A percentile compares a stretch with the other conserved stretches of the same genome.
phyloP scores from a whole-genome alignment of 2,329 filamentous ascomycete species.

The Aspergillus sclerotialis region DNA sequence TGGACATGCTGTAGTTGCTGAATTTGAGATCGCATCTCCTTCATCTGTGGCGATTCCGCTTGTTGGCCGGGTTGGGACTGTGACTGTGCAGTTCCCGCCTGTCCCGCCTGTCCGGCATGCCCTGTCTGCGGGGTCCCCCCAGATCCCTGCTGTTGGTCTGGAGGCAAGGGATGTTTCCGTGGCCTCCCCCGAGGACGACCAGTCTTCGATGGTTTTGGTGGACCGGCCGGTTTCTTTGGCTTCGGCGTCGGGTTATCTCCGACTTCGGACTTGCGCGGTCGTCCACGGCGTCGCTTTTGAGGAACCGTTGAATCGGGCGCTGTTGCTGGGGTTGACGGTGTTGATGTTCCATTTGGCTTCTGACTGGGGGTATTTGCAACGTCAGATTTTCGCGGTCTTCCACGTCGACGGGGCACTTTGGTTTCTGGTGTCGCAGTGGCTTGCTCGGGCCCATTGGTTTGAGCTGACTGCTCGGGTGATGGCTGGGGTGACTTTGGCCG shows the following conservation, averaged over 20 bases:
- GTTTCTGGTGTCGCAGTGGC: conserved; percentile 4
- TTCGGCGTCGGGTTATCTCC: conserved; percentile 10
- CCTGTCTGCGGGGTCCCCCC: neutral
- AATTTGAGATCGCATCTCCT: no score
- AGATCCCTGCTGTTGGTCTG: neutral
- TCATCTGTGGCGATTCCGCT: no score
- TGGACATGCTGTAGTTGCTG: no score
- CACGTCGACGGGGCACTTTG: conserved; percentile 11
- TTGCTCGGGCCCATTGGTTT: conserved; percentile 11
- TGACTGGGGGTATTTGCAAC: conserved; percentile 10
- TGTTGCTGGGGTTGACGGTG: neutral
- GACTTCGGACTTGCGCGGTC: conserved; percentile 17
- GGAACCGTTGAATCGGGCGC: conserved; percentile 12
- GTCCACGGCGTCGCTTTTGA: conserved; percentile 16
- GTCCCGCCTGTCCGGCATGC: conserved; percentile 3
- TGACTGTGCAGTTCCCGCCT: conserved; percentile 3
- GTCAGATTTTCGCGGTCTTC: conserved; percentile 19
- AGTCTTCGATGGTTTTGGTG: conserved; percentile 8
- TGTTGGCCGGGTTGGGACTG: no score
- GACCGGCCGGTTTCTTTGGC: conserved; percentile 17
- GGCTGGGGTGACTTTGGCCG: conserved; percentile 5
- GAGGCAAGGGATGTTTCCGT: conserved; percentile 18
- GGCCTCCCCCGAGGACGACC: conserved; percentile 27
- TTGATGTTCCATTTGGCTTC: conserved; percentile 13
- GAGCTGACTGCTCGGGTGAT: no score